These are phyloP conservation scores for Eucalyptus decipiens DNA, from an alignment of 345 rosid species.

Conservation along the genomic window DNA sequence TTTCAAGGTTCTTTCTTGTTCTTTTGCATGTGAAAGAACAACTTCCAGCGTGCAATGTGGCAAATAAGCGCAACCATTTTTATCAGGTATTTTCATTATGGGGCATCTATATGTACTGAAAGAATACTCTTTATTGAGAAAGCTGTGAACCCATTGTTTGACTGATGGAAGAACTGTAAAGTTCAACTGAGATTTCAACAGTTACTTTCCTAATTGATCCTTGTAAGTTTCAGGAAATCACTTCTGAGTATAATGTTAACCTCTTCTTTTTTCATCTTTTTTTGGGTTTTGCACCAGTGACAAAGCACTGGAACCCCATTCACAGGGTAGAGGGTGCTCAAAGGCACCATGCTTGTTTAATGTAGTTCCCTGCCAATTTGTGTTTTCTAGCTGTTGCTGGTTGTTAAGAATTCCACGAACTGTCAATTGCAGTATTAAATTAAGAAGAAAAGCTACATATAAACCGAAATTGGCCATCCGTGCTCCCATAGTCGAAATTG, in stretches of 20 bases:
- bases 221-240: neutral
- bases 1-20: neutral
- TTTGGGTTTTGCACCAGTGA: neutral
- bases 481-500: neutral
- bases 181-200: neutral
- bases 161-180: neutral
- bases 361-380: neutral
- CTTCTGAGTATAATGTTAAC: neutral
- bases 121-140: neutral
- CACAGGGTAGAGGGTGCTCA: neutral
- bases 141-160: neutral
- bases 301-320: neutral
- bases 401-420: neutral
- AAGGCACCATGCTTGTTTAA: neutral
- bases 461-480: neutral
- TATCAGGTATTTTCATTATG: slow-evolving; percentile 42
- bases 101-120: neutral
- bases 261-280: neutral
- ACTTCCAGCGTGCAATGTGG: slow-evolving; percentile 54
- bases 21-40: slow-evolving; percentile 18
- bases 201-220: neutral
- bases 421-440: neutral
- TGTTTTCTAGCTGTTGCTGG: neutral
- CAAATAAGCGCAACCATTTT: slow-evolving; percentile 66
- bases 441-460: neutral